Conservation (phyloP, 2,329 filamentous ascomycete species). For the Myotisia sp. region DNA sequence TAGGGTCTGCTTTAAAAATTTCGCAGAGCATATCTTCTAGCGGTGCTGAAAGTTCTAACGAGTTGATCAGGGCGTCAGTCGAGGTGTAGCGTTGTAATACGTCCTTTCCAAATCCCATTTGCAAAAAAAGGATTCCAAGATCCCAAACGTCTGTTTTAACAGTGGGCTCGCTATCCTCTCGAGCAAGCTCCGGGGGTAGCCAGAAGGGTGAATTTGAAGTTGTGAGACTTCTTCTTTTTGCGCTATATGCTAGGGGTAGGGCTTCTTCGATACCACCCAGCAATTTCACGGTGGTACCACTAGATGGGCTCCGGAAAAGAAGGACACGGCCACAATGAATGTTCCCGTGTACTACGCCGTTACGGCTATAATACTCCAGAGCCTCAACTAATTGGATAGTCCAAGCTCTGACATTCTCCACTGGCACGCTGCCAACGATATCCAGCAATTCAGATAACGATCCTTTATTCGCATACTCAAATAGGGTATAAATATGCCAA, state of each 20-base stretch:
- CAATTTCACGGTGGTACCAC: constrained; percentile 51
- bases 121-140: constrained; percentile 75
- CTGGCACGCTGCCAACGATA: constrained; percentile 57
- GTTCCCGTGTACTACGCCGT: constrained; percentile 69
- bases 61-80: constrained; percentile 57
- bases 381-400: constrained; percentile 85
- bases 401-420: constrained; percentile 69
- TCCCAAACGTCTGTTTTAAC: constrained; percentile 91
- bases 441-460: constrained; percentile 71
- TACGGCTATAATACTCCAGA: constrained; percentile 71
- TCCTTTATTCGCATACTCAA: constrained; percentile 65
- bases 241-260: constrained; percentile 35
- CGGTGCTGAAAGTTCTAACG: constrained; percentile 56
- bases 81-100: constrained; percentile 64
- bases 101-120: constrained; percentile 83
- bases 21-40: constrained; percentile 67
- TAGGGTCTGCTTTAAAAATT: constrained; percentile 72
- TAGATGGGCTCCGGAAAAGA: constrained; percentile 53
- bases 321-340: constrained; percentile 70
- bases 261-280: constrained; percentile 36
- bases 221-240: constrained; percentile 19
- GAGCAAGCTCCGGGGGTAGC: constrained; percentile 62
- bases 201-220: constrained; percentile 69
- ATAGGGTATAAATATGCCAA: constrained; percentile 65
- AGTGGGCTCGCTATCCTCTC: constrained; percentile 40